phyloP scores from a whole-genome alignment of 768 basidiomycete species.

The Psilocybe sp. region DNA sequence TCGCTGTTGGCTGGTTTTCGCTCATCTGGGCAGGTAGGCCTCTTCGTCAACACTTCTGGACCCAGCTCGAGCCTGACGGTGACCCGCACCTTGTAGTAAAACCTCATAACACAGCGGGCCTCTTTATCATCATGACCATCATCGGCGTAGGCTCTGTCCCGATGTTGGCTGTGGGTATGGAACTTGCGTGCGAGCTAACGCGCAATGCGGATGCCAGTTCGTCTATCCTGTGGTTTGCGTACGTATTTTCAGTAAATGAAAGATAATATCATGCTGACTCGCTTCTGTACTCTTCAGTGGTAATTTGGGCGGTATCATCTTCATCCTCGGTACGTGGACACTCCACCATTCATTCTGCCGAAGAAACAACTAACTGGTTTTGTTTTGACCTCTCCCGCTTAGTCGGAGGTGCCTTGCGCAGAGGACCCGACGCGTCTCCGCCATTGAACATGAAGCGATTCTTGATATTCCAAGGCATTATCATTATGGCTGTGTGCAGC shows the following conservation, averaged over 20 bases:
- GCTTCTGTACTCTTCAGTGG: constrained; percentile 36
- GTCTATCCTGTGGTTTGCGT: constrained; percentile 76
- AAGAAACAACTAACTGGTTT: not conserved
- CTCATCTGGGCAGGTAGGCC: constrained; percentile 77
- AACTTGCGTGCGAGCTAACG: constrained; percentile 78
- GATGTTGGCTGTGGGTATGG: constrained; percentile 73
- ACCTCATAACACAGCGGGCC: constrained; percentile 52
- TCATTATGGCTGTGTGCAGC: constrained; percentile 37
- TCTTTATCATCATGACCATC: constrained; percentile 67
- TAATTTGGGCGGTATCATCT: constrained; percentile 62
- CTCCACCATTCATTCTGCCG: not conserved
- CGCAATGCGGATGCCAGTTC: constrained; percentile 77
- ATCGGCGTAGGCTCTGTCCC: constrained; percentile 65
- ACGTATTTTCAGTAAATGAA: constrained; percentile 20
- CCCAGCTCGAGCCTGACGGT: not conserved
- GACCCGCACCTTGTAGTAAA: constrained; percentile 40
- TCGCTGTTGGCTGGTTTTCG: constrained; percentile 64
- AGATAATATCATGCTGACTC: constrained; percentile 3
- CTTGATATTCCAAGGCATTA: constrained; percentile 62
- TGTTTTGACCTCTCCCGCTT: constrained; percentile 1
- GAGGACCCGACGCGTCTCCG: constrained; percentile 53
- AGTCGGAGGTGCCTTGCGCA: constrained; percentile 73
- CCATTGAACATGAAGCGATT: constrained; percentile 72
- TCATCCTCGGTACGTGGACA: constrained; percentile 51
- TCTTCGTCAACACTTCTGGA: not conserved